Evolutionary conservation across 2,329 filamentous ascomycete species (phyloP).

Genomic region (Ilyonectria sp.): DNA sequence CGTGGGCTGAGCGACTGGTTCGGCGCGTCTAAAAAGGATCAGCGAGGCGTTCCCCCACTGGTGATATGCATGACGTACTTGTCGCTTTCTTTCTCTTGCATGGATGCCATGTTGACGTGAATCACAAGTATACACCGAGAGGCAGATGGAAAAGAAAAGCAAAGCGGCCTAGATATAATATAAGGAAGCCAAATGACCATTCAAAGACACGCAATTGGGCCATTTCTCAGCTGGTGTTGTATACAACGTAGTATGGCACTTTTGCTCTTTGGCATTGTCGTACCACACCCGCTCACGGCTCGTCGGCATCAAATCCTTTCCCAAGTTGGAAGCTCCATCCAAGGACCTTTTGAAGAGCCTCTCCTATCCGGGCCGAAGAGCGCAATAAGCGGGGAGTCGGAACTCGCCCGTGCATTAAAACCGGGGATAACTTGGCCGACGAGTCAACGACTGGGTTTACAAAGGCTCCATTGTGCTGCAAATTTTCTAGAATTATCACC

Average conservation of each 20-base stretch:
- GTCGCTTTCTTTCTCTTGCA: conserved; percentile 52
- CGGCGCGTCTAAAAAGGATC: conserved; percentile 47
- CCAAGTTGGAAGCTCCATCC: conserved; percentile 27
- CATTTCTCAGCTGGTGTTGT: background rate
- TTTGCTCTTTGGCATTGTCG: background rate
- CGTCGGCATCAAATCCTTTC: conserved; percentile 3
- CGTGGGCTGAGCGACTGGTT: conserved; percentile 43
- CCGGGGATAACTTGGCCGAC: conserved; percentile 14
- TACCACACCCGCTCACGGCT: conserved; percentile 13
- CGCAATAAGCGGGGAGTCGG: conserved; percentile 1
- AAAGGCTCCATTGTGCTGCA: conserved; percentile 24
- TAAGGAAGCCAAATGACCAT: background rate
- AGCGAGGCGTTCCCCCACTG: conserved; percentile 18
- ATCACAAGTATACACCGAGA: background rate
- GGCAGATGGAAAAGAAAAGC: background rate
- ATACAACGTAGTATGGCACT: background rate
- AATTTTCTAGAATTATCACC: conserved; percentile 47
- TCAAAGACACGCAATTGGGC: background rate
- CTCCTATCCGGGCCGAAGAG: conserved; percentile 22
- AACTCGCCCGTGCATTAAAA: conserved; percentile 14
- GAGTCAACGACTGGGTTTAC: conserved; percentile 34
- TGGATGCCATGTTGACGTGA: conserved; percentile 49
- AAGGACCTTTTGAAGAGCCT: conserved; percentile 33
- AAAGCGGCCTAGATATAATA: conserved; percentile 10
- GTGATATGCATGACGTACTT: conserved; percentile 48